Conservation (phyloP, 208 protist species). For the Herpetomonas samuelpessoai region DNA sequence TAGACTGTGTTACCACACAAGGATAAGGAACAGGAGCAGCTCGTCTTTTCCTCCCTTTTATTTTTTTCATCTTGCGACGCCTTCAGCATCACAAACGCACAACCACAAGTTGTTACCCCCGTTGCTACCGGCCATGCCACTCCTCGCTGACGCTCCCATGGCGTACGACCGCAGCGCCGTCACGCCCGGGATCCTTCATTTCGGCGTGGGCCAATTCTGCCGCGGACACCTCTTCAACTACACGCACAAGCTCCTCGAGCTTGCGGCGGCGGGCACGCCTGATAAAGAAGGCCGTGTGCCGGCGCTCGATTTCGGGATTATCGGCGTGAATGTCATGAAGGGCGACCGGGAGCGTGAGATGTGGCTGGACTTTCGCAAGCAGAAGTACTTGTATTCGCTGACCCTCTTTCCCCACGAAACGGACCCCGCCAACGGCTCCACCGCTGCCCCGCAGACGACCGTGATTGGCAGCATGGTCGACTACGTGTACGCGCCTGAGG, state of each 20-base stretch:
- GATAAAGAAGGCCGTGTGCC: slow-evolving; percentile 11
- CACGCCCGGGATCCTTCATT: slow-evolving; percentile 31
- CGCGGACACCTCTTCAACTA: slow-evolving; percentile 37
- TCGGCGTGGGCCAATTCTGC: slow-evolving; percentile 38
- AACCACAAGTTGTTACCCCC: background rate
- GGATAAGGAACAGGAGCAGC: background rate
- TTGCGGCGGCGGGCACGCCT: slow-evolving; percentile 22
- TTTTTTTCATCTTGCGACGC: background rate
- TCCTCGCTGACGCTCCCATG: background rate
- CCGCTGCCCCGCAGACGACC: slow-evolving; percentile 5
- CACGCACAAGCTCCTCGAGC: slow-evolving; percentile 32
- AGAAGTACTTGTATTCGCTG: slow-evolving; percentile 40
- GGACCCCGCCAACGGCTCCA: background rate
- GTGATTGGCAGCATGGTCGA: slow-evolving; percentile 30
- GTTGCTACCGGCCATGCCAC: no score
- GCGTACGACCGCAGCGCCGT: slow-evolving; percentile 29
- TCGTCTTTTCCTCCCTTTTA: background rate
- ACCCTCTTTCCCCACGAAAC: slow-evolving; percentile 26
- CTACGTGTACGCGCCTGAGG: slow-evolving; percentile 30
- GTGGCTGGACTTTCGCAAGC: slow-evolving; percentile 35
- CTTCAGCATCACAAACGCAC: background rate
- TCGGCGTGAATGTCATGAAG: slow-evolving; percentile 30
- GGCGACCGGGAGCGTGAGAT: slow-evolving; percentile 21
- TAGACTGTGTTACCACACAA: no score
- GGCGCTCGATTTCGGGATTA: slow-evolving; percentile 25